phyloP scores from a whole-genome alignment of 192 early-diverging fungal genomes.

The Lobosporangium transversale region DNA sequence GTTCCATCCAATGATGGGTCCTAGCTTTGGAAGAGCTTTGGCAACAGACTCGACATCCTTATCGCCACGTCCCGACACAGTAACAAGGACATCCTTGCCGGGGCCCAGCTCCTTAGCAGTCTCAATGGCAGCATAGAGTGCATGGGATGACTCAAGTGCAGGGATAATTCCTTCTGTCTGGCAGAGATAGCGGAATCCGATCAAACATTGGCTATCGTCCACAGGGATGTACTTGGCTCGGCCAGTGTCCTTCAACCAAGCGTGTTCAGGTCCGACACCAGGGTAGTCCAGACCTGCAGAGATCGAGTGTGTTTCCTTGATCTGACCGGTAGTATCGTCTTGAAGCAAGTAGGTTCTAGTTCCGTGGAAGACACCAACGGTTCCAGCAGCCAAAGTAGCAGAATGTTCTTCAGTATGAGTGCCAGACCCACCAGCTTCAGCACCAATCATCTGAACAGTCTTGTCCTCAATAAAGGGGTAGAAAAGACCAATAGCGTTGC shows the following conservation, averaged over 20 bases:
- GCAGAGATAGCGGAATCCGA: slow-evolving; percentile 80
- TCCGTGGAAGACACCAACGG: slow-evolving; percentile 94
- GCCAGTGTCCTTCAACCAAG: slow-evolving; percentile 87
- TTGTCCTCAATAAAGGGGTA: slow-evolving; percentile 91
- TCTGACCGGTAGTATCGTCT: slow-evolving; percentile 93
- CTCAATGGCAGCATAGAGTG: slow-evolving; percentile 83
- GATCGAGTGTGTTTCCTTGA: slow-evolving; percentile 94
- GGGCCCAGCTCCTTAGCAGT: slow-evolving; percentile 76
- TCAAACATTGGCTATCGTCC: slow-evolving; percentile 85
- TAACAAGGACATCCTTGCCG: slow-evolving; percentile 89
- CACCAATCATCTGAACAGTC: slow-evolving; percentile 88
- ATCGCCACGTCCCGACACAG: slow-evolving; percentile 94
- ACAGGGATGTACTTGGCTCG: slow-evolving; percentile 86
- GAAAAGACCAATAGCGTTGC: slow-evolving; percentile 98
- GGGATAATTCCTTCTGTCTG: slow-evolving; percentile 93
- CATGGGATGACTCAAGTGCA: slow-evolving; percentile 95
- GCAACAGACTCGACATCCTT: slow-evolving; percentile 96
- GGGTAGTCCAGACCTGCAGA: slow-evolving; percentile 98
- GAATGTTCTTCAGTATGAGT: slow-evolving; percentile 84
- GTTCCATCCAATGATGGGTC: slow-evolving; percentile 94
- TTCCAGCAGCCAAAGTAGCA: slow-evolving; percentile 87
- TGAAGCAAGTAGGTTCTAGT: slow-evolving; percentile 96
- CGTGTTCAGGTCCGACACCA: slow-evolving; percentile 97
- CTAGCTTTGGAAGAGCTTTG: slow-evolving; percentile 88
- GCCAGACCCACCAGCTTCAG: slow-evolving; percentile 96